Evolutionary conservation across 371 early-diverging fungal species (phyloP), one percentile per base, ranked within the genome.

Genomic region (Syncephalastrum monosporum): DNA sequence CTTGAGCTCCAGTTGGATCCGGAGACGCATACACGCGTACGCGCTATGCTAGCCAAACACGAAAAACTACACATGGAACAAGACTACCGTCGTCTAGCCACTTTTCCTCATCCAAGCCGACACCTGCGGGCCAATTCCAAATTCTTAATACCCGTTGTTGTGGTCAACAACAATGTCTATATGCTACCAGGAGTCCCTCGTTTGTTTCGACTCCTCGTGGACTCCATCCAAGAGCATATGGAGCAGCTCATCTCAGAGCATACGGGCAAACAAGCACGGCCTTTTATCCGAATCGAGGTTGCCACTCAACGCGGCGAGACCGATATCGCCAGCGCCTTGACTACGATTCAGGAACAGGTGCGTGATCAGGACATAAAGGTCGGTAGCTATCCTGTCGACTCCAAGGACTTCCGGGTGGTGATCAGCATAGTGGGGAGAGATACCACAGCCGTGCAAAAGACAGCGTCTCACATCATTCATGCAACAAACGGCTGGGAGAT

Each of bases 111-210:
- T 7, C 68, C 65, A 12, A 68, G 82, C 0, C 8, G 14, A 12
- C 59, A 82, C 5, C 24, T 71, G 15, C 75, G 69, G 42, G 79
- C 85, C 4, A 44, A 53, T 46, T 60, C 57, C 5, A 66, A 68
- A 14, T 59, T 82, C 1, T 75, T 81, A 79, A 81, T 89, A 15
- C 55, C 55, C n/a, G 21, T 55, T 27, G 57, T 56, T 6, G 57
- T 56, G 10, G 57, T 56, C 42, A 56, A 56, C 24, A 58, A 71
- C 41, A 88, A 89, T 51, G 75, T 91, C 12, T 84, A 86, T 59
- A 75, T 90, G n/a, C 64, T 91, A 8, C 91, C 91, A 0, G 91
- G 91, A 0, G 74, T 91, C 29, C 90, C 91, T 12, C 48, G 69
- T 21, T 65, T 90, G 42, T 91, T 91, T 62, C 74, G 79, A 49